Base-by-base conservation (phyloP, 805 yeast species). In the Candida ortonii region DNA sequence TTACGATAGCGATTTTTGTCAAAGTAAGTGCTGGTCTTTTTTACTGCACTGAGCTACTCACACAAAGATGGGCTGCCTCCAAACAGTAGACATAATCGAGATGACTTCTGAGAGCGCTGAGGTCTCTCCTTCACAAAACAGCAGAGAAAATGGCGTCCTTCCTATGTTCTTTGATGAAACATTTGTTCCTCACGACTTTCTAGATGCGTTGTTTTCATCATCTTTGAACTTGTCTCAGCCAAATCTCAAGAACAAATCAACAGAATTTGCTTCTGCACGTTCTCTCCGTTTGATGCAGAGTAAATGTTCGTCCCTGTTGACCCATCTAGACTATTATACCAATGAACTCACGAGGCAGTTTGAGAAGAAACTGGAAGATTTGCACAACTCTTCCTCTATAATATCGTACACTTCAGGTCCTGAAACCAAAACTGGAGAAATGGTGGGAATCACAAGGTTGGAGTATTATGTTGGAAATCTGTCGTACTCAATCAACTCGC, bases 91-190 rank as follows among this genome's bases (percentile, higher is more conserved):
- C n/a, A n/a, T n/a, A n/a, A n/a, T n/a, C n/a, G n/a, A n/a, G n/a
- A n/a, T n/a, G n/a, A n/a, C n/a, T n/a, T n/a, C n/a, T n/a, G n/a
- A n/a, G n/a, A n/a, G n/a, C n/a, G n/a, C n/a, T n/a, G n/a, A n/a
- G n/a, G n/a, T n/a, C n/a, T n/a, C n/a, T n/a, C n/a, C n/a, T n/a
- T n/a, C n/a, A n/a, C n/a, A n/a, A n/a, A n/a, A 23, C 25, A 2
- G 27, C 21, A 28, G 38, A 30, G 52, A 57, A 22, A 59, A 60
- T 34, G 73, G 74, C 11, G 66, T 80, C 1, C 56, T 81, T 3
- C 60, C 76, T 9, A 80, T 82, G 78, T 83, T 83, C 62, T 78
- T 80, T 41, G 85, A 81, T 43, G 73, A 70, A 14, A 75, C 72
- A 16, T 82, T 81, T 50, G 75, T 71, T 12, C 83, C 87, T 1